A percentile compares a stretch with the other conserved stretches of the same genome.
Conservation (phyloP, 2,329 filamentous ascomycete species). For the Apiospora hydei region DNA sequence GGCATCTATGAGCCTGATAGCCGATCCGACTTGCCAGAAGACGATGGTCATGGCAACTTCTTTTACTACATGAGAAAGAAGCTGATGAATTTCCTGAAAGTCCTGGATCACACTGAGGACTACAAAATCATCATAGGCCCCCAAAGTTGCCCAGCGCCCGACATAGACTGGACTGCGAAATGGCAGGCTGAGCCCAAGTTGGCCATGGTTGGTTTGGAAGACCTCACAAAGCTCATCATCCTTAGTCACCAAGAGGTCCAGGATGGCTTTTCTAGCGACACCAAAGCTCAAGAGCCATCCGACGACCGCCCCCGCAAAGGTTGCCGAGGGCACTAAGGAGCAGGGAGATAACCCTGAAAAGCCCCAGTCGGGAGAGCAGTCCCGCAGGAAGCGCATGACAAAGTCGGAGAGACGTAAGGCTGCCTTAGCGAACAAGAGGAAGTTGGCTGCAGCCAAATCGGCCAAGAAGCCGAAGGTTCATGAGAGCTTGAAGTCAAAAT, state of each 20-base stretch:
- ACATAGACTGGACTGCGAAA: not conserved
- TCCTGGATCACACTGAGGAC: not conserved
- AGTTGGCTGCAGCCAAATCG: not conserved
- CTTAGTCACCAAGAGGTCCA: fast-evolving
- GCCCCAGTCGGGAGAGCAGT: not conserved
- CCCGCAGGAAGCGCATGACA: not conserved
- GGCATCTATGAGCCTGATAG: not conserved
- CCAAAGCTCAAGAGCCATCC: not conserved
- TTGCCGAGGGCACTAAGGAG: not conserved
- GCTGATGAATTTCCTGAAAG: not conserved
- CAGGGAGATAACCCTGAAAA: not conserved
- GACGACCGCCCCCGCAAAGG: not conserved
- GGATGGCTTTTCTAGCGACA: not conserved
- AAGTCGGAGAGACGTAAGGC: not conserved
- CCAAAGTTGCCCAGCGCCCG: not conserved
- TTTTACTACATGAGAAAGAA: constrained; percentile 11
- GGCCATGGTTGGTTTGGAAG: not conserved
- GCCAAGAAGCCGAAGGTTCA: not conserved
- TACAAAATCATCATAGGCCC: not conserved
- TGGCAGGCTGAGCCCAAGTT: not conserved
- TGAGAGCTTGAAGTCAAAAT: not conserved
- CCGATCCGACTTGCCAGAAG: not conserved
- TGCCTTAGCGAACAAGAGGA: not conserved
- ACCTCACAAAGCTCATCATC: not conserved
- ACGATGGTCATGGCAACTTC: constrained; percentile 8